Evolutionary conservation across 1,139 yeast species (phyloP), one percentile per base, ranked within the genome.

Genomic region (Hyphopichia khmerensis): DNA sequence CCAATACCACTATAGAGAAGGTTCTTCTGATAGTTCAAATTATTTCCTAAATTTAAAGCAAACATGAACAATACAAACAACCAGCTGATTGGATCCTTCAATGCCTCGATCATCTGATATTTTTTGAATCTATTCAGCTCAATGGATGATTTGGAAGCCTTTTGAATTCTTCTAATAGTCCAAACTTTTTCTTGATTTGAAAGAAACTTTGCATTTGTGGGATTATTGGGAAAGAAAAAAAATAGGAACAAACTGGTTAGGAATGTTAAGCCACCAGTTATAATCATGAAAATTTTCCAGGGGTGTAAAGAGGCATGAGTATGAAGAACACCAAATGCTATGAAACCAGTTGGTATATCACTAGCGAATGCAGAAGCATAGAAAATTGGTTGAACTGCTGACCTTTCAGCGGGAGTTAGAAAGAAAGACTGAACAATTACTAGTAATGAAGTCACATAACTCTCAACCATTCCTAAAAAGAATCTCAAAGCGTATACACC

Each of bases 1-100:
- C 70, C 61, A 36, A 61, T 64, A 19, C 36, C 36, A 13, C 58
- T 62, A 43, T 62, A 70, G 31, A 70, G 50, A 35, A 70, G 44
- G 37, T 67, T 68, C 44, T 67, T 71, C 48, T 69, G 74, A 42
- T 67, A 70, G 11, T 69, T 60, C 41, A 69, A 53, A 48, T 67
- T 68, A 44, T 71, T 71, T 6, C 74, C 72, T 41, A 70, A 50
- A 50, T 62, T 67, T 47, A 62, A 64, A 27, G 65, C 52, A 33
- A 71, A 55, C 42, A 61, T 57, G 44, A 63, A 67, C 4, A 53
- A 45, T 31, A 53, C 57, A 45, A 70, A 65, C 16, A 68, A 50
- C 72, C 74, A 72, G 1, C 75, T 55, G 21, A 70, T 52, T 2
- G 73, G 74, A 46, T 72, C 77, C 41, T 50, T 65, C 10, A 72